Evolutionary conservation across 1,284 basidiomycete genomes (phyloP).

Genomic region (Ustilago tritici): DNA sequence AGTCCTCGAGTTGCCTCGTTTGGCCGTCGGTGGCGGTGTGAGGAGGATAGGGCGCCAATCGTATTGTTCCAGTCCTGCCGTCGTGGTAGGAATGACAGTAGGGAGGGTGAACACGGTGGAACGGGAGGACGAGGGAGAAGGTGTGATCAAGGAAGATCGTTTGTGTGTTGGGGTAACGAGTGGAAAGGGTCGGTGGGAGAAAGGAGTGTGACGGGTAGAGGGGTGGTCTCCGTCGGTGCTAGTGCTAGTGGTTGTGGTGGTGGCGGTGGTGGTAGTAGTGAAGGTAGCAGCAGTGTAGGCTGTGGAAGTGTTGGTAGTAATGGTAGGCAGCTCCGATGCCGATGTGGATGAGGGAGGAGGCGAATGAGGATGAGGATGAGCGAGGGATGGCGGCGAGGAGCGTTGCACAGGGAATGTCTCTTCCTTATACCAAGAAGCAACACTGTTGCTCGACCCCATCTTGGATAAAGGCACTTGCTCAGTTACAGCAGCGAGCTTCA

Average conservation of each 20-base stretch:
- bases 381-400: slow-evolving; percentile 7
- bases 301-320: not conserved
- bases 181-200: not conserved
- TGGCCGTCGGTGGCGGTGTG: slow-evolving; percentile 21
- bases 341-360: not conserved
- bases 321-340: slow-evolving; percentile 2
- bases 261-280: not conserved
- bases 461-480: not conserved
- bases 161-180: not conserved
- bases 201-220: not conserved
- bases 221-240: not conserved
- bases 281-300: not conserved
- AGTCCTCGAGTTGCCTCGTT: not conserved
- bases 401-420: not conserved
- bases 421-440: slow-evolving; percentile 3
- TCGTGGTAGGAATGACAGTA: not conserved
- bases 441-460: not conserved
- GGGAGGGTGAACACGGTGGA: not conserved
- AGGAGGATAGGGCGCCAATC: slow-evolving; percentile 26
- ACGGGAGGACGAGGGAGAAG: not conserved
- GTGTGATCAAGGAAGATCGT: slow-evolving; percentile 1
- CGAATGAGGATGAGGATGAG: not conserved
- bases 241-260: not conserved
- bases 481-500: not conserved
- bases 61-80: slow-evolving; percentile 6